phyloP scores from a whole-genome alignment of 345 rosid genomes.

The Pistacia integerrima region DNA sequence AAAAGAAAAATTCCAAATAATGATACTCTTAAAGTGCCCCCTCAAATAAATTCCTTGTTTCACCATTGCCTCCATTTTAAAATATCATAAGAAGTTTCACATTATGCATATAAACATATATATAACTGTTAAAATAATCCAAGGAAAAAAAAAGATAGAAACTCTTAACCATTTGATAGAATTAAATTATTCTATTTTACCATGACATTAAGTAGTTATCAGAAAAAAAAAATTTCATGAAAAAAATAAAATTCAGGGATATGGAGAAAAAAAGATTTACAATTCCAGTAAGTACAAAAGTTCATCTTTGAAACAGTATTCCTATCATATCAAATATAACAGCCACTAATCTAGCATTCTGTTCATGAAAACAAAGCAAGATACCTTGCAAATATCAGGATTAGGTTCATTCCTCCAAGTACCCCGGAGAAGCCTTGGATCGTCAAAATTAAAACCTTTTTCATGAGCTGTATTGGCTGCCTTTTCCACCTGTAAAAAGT shows the following conservation, averaged over 20 bases:
- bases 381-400: slow-evolving; percentile 94
- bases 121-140: background rate
- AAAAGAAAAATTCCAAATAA: too few relatives aligned
- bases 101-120: background rate
- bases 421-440: slow-evolving; percentile 86
- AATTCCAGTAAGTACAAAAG: slow-evolving; percentile 2
- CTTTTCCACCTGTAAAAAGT: slow-evolving; percentile 45
- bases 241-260: background rate
- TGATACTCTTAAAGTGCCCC: too few relatives aligned
- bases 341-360: background rate
- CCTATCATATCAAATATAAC: background rate
- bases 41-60: too few relatives aligned
- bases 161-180: background rate
- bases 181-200: background rate
- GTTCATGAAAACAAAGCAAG: slow-evolving; percentile 18
- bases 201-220: background rate
- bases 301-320: background rate
- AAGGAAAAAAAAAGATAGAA: background rate
- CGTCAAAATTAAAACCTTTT: slow-evolving; percentile 97
- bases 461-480: slow-evolving; percentile 57
- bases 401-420: slow-evolving; percentile 98
- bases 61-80: too few relatives aligned
- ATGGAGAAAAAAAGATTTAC: background rate
- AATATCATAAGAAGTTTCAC: too few relatives aligned
- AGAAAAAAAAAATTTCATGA: background rate